Conservation (phyloP, 2,329 filamentous ascomycete genomes). For the Catunica adiposa region DNA sequence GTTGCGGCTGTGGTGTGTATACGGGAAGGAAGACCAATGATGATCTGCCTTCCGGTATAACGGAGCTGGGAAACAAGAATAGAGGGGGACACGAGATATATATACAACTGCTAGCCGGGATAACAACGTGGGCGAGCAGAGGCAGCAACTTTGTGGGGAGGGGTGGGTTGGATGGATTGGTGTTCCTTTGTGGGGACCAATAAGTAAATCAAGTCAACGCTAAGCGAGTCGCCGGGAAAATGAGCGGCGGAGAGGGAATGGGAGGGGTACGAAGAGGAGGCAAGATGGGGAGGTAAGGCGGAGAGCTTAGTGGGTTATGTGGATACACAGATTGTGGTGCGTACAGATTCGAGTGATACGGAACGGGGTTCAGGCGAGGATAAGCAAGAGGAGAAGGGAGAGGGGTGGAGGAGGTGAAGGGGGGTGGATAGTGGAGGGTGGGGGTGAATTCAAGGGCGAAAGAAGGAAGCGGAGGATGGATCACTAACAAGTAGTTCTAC, state of each 20-base stretch:
- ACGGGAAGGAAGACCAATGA: slow-evolving; percentile 2
- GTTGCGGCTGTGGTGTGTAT: neutral
- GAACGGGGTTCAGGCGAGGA: neutral
- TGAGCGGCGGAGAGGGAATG: neutral
- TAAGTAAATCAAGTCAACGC: too few relatives aligned
- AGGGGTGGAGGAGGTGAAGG: neutral
- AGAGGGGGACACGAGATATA: neutral
- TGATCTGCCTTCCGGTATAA: slow-evolving; percentile 2
- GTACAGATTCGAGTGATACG: neutral
- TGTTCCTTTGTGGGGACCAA: too few relatives aligned
- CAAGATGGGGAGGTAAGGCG: too few relatives aligned
- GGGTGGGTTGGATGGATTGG: too few relatives aligned
- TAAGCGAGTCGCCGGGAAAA: neutral
- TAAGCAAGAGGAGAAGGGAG: neutral
- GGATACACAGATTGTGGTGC: too few relatives aligned
- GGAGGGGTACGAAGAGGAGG: too few relatives aligned
- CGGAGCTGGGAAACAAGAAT: neutral
- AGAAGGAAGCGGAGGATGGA: neutral
- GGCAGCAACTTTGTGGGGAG: too few relatives aligned
- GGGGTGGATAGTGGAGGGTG: neutral
- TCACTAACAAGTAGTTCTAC: too few relatives aligned
- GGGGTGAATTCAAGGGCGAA: neutral
- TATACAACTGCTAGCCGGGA: too few relatives aligned
- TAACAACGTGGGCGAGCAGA: too few relatives aligned
- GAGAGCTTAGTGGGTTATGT: too few relatives aligned